Base-by-base conservation (phyloP, 1,284 basidiomycete genomes). In the Cryptococcus neoformans region DNA sequence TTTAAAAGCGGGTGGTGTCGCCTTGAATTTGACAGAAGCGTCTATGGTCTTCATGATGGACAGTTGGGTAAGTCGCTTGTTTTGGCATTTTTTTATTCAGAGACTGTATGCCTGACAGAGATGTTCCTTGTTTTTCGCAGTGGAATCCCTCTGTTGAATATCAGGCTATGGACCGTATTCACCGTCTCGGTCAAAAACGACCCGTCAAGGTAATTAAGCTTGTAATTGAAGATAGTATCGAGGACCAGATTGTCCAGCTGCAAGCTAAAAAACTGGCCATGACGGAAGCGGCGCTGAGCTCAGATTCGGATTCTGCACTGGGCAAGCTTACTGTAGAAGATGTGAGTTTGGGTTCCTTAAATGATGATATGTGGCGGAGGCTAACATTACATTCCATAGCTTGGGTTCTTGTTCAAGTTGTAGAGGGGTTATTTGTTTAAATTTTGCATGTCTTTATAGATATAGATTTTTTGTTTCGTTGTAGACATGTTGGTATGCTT, bases 1-100 rank as follows among this genome's bases (percentile, higher is more conserved):
- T 14, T 79, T 99, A 70, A 99, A 98, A 78, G 95, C 96, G 0
- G 95, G 95, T 46, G 94, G 95, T 76, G 93, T 96, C 1, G 93
- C 94, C 3, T 54, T 77, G 46, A 96, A 97, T 74, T 76, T 97
- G 67, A 94, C 92, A 0, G 93, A 94, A 75, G 93, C 93, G 0
- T 91, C 88, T 21, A 87, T 90, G 49, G 92, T 95, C n/a, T 93
- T 91, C 77, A 71, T 81, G 79, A 79, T 80, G 75, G 74, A 76
- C 58, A 72, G 68, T 36, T 70, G 68, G 69, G 63, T 65, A 21
- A 53, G 64, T 56, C 14, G 2, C 44, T 8, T 6, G 11, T 10
- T 39, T 28, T 28, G 28, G 4, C 12, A 2, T 39, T 40, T 10
- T 10, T 36, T 16, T 12, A 28, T 39, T 46, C 14, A 6, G 10